Evolutionary conservation across 495 filamentous ascomycete species (phyloP), one percentile per base, ranked within the genome.

Genomic region (Saxophila tyrrhenica): DNA sequence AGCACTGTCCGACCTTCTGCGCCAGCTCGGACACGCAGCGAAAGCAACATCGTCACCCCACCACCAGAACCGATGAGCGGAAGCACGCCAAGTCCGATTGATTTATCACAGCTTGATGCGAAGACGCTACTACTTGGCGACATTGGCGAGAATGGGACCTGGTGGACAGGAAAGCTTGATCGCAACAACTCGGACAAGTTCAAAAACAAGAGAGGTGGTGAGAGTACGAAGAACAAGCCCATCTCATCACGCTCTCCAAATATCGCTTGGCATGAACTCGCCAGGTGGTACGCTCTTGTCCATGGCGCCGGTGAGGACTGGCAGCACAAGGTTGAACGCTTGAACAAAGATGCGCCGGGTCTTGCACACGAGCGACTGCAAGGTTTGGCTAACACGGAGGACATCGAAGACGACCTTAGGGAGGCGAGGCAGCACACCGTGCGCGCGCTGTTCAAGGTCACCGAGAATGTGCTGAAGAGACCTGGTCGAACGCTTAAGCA

Each of bases 391-490:
- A 50, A 58, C 16, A n/a, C 47, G 16, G 20, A 59, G 13, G 48
- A 59, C 7, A 57, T 90, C 39, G 79, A 84, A 54, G 67, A 71
- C 20, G 74, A 85, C 35, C 70, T 87, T 8, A 65, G 73, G n/a
- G 78, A 85, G 39, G 86, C 83, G 15, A 80, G 85, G 60, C 64
- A 77, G 42, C 85, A 89, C 55, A 68, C 81, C 39, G 82, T 85
- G 44, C 70, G 79, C 48, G 77, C 80, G 3, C 73, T 96, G 3
- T 69, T 96, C 48, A 94, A 92, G 65, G 84, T 86, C 17, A 85
- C 80, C 0, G 90, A 96, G 66, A 85, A 74, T 58, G 70, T 95
- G 44, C 71, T 95, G n/a, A 95, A 89, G 62, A 80, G 91, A 11
- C 91, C 90, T 3, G 81, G 87, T 2, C 75, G 86, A 32, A 76